Base-by-base conservation (phyloP, 2,329 filamentous ascomycete genomes). In the Colletotrichum lini region DNA sequence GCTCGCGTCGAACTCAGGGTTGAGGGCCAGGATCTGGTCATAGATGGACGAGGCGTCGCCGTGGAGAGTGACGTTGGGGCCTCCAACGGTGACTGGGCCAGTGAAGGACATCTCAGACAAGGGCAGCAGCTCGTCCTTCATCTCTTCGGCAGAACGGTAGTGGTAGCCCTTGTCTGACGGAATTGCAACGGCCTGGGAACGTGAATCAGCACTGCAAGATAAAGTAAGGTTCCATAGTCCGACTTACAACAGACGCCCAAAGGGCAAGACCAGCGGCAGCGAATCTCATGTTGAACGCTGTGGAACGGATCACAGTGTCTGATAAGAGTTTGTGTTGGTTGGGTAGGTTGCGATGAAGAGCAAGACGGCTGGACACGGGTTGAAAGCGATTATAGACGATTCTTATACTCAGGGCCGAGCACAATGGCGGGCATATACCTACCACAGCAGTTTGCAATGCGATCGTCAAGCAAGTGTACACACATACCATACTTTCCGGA, bases 1-100 rank as follows among this genome's bases (percentile, higher is more conserved):
- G 15, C 49, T 26, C 42, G 30, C 45, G 26, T 67, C 58, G 16
- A 57, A 66, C 2, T 50, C 16, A 13, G 63, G 64, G 53, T 71
- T 71, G 26, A 71, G 58, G 2, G 15, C 44, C 8, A 63, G 23
- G 10, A 71, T 58, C 57, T 71, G 57, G 8, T 67, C 18, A 23
- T 67, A 63, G 44, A 67, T 58, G 50, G 52, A 42, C 18, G 56
- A 38, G 23, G 68, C 68, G n/a, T 58, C 56, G n/a, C 68, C 68
- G 23, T 42, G 38, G 16, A 71, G 64, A 15, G 64, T 71, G 49
- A 71, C 50, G 6, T 67, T 60, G n/a, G 59, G 56, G 12, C 50
- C 50, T 10, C 58, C 68, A n/a, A 59, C 18, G 3, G 49, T 49
- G 64, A 71, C 15, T 4, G 59, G 65, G 12, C 65, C 65, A 16